Evolutionary conservation across 176 grass and related monocot genomes (phyloP).

Genomic region (Pharus latifolius): DNA sequence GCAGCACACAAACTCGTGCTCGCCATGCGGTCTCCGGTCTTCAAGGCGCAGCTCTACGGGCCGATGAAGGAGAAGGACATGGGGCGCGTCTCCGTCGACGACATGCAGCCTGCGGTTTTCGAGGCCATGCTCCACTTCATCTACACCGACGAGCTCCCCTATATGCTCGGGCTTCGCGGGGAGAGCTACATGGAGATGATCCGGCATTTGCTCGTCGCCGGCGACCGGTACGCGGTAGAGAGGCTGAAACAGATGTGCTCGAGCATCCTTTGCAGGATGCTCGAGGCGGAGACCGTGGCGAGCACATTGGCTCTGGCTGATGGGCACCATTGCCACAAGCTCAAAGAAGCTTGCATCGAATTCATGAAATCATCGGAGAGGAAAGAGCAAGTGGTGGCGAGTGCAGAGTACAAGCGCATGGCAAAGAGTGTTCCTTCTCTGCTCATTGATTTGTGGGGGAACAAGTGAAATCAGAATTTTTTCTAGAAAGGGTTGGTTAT

Average conservation of each 20-base stretch:
- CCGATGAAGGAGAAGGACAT: neutral
- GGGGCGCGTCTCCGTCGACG: neutral
- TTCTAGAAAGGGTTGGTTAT: no score
- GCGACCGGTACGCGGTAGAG: neutral
- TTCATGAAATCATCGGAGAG: no score
- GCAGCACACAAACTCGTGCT: conserved; percentile 14
- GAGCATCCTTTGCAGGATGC: neutral
- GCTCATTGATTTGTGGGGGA: no score
- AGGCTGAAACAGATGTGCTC: neutral
- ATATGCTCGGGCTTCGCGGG: neutral
- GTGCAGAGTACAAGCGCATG: no score
- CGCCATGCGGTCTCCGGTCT: conserved; percentile 7
- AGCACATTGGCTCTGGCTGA: conserved; percentile 2
- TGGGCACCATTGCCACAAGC: no score
- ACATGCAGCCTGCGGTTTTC: conserved; percentile 10
- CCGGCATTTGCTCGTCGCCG: conserved; percentile 1
- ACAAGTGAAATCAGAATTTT: no score
- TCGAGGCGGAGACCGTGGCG: neutral
- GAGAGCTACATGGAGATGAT: neutral
- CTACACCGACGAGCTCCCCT: neutral
- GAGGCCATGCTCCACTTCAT: conserved; percentile 2
- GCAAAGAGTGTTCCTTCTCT: no score
- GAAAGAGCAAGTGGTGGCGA: no score
- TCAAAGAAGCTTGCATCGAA: no score
- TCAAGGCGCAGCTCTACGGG: conserved; percentile 5